Conservation (phyloP, 768 basidiomycete genomes). For the Rhodosporidiobolus odoratus region DNA sequence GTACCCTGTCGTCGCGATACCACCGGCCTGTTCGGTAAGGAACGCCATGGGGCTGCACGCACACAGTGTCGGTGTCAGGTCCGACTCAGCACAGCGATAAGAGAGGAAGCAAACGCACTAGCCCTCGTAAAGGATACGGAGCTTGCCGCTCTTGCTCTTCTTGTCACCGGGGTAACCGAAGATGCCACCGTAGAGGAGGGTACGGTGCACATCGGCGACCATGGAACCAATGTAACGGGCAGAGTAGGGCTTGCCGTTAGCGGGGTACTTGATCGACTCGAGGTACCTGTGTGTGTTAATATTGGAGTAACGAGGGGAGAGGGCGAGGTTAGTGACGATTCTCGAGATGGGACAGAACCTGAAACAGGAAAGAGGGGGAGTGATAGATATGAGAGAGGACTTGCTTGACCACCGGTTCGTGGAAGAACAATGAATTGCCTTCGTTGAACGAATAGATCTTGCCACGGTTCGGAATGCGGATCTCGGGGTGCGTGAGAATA, state of each 20-base stretch:
- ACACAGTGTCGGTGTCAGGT: neutral
- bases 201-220: constrained; percentile 98
- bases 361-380: neutral
- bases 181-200: constrained; percentile 93
- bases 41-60: constrained; percentile 32
- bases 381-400: neutral
- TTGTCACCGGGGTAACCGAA: constrained; percentile 96
- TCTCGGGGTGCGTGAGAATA: constrained; percentile 96
- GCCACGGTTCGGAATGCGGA: constrained; percentile 84
- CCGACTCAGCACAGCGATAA: constrained; percentile 7
- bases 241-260: constrained; percentile 71
- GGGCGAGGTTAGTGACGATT: constrained; percentile 79
- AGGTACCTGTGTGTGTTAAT: too few species aligned
- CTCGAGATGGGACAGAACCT: neutral
- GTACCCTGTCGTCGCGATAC: constrained; percentile 92
- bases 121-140: constrained; percentile 90
- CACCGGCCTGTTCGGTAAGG: constrained; percentile 66
- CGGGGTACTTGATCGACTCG: constrained; percentile 84
- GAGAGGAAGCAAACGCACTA: constrained; percentile 78
- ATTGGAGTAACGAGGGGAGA: constrained; percentile 49
- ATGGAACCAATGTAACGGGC: constrained; percentile 84
- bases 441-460: constrained; percentile 89
- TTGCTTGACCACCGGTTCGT: constrained; percentile 60
- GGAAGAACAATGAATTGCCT: constrained; percentile 93
- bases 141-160: constrained; percentile 93